Evolutionary conservation across 139 green algal species (phyloP).

Genomic region (Spirogloea muscicola): DNA sequence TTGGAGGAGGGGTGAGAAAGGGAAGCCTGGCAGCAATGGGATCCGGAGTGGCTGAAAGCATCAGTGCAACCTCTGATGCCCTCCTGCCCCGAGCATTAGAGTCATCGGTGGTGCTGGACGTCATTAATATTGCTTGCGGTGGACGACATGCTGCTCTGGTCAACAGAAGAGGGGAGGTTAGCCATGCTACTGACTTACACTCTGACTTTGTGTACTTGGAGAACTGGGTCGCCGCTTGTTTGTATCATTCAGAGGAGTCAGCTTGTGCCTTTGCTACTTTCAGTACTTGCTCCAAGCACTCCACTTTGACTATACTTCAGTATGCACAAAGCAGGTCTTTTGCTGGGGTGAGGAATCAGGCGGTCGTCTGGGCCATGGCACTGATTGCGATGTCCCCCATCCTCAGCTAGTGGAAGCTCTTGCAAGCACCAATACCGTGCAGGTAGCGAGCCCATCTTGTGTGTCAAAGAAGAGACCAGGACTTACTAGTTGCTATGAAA

Average conservation of each 20-base stretch:
- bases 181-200: no score
- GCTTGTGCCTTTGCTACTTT: neutral
- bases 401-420: conserved; percentile 44
- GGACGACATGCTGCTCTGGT: conserved; percentile 34
- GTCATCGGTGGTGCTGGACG: conserved; percentile 33
- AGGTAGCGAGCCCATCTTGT: no score
- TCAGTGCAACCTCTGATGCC: conserved; percentile 14
- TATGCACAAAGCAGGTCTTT: no score
- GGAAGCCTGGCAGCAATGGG: neutral
- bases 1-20: conserved; percentile 7
- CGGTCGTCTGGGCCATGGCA: conserved; percentile 37
- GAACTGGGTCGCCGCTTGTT: no score
- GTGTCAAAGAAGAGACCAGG: no score
- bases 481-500: no score
- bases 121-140: conserved; percentile 32
- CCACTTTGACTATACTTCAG: no score
- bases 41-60: neutral
- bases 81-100: conserved; percentile 23
- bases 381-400: conserved; percentile 9
- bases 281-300: neutral
- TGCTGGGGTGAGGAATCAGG: conserved; percentile 42
- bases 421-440: no score
- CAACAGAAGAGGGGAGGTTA: conserved; percentile 38
- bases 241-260: neutral
- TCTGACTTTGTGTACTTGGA: no score